Base-by-base conservation (phyloP, 2,329 filamentous ascomycete species). In the Huntiella abstrusa region DNA sequence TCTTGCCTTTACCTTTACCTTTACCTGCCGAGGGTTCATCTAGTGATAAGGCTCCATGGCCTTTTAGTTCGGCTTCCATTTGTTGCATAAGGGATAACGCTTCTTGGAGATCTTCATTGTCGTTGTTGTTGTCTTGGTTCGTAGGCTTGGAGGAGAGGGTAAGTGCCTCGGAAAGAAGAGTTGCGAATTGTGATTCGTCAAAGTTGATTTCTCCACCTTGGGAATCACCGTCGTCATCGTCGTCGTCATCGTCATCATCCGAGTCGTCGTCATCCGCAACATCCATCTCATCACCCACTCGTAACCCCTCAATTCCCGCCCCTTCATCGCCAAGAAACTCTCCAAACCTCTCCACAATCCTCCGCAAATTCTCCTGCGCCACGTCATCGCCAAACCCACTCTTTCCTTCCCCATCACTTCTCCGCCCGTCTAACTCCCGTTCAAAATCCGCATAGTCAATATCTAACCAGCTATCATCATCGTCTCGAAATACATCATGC, bases 291-390 rank as follows among this genome's bases (percentile, higher is more conserved):
- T 67, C 59, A 13, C 72, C 67, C 10, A 83, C 60, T 49, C 84
- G 77, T 0, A 79, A 83, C 0, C 86, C 88, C 41, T 93, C 86
- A 4, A 77, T 59, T 1, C 83, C 87, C 1, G 86, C 85, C 40
- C 71, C 72, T 8, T 92, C 82, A 54, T 96, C 84, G 47, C 92
- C 83, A 40, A 98, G 62, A 54, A 98, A 96, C 10, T 81, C 69
- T 56, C 95, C 86, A 56, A 98, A 96, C n/a, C 85, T 75, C 41
- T 83, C 80, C 0, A 98, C 91, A 58, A 96, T 94, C 56, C 88
- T 88, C 46, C 81, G 78, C 16, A 98, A 66, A 57, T 94, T 81
- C 4, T 77, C 75, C 55, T 87, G 77, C 0, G 78, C 73, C 17
- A 67, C 67, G 4, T 71, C 64, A 57, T 86, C 77, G 1, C 80